Percentiles rank a stretch among this genome's conserved stretches.
These are phyloP conservation scores for Castanea sativa DNA, from an alignment of 306 rosid species.

Conservation along the genomic window DNA sequence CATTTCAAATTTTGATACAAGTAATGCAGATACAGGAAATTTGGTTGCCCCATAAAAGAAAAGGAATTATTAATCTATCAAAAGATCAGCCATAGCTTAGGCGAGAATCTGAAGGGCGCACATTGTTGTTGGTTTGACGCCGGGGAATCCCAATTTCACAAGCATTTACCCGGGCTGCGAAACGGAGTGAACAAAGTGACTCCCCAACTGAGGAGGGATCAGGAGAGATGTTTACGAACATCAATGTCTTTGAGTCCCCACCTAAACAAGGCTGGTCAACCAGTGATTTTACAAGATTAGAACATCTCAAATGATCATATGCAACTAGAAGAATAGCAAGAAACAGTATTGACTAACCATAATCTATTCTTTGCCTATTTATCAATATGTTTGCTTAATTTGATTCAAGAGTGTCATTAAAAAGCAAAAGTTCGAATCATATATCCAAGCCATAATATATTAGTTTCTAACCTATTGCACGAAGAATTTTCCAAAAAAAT, in stretches of 20 bases:
- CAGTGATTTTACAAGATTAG: constrained; percentile 22
- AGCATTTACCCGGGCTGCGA: constrained; percentile 91
- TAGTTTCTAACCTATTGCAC: background rate
- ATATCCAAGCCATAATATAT: background rate
- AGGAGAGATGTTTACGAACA: constrained; percentile 92
- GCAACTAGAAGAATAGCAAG: background rate
- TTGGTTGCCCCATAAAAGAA: constrained; percentile 24
- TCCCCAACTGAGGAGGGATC: constrained; percentile 71
- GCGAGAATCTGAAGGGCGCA: constrained; percentile 57
- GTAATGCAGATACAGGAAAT: constrained; percentile 22
- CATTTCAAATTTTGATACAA: constrained; percentile 28
- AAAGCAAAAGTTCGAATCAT: background rate
- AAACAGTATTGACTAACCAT: background rate
- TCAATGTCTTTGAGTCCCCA: constrained; percentile 90
- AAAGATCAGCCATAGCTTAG: constrained; percentile 59
- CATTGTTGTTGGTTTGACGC: constrained; percentile 48
- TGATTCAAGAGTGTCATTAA: background rate
- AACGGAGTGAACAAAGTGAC: constrained; percentile 92
- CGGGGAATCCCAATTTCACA: constrained; percentile 97
- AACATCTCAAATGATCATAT: constrained; percentile 2
- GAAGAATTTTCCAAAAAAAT: background rate
- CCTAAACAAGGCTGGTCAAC: constrained; percentile 89
- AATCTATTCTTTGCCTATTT: background rate
- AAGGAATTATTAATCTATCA: constrained; percentile 14
- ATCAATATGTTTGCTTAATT: background rate